A percentile compares a stretch with the other conserved stretches of the same genome.
These are phyloP conservation scores for Thinopyrum elongatum DNA, from an alignment of 176 grass and related monocot species.

Conservation along the genomic window DNA sequence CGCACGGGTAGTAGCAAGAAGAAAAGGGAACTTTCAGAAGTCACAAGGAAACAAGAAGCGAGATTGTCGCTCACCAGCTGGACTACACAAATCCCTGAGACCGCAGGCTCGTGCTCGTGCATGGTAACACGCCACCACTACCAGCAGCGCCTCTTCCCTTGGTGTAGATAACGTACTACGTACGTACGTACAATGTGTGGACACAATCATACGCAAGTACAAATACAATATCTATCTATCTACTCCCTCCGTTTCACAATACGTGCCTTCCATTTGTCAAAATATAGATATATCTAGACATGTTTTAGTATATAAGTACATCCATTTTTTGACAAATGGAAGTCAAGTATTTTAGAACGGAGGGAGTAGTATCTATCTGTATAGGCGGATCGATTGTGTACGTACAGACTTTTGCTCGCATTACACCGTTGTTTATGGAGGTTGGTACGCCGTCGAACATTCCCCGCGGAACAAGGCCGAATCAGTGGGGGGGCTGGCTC, in stretches of 20 bases:
- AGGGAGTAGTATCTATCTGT: not conserved
- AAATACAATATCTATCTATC: not conserved
- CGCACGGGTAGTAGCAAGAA: not conserved
- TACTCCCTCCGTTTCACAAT: no score
- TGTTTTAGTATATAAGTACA: no score
- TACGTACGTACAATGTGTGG: not conserved
- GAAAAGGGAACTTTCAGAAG: not conserved
- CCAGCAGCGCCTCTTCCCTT: not conserved
- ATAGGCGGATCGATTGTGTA: not conserved
- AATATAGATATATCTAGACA: no score
- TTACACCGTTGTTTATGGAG: not conserved
- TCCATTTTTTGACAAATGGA: no score
- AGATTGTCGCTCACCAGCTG: not conserved
- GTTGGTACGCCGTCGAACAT: constrained; percentile 36
- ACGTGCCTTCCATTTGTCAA: no score
- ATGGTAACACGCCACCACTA: not conserved
- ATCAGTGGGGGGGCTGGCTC: not conserved
- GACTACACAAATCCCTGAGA: not conserved
- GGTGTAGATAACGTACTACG: not conserved
- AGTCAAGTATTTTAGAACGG: no score
- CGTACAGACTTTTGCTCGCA: not conserved
- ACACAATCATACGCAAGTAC: constrained; percentile 2
- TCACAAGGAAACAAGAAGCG: not conserved
- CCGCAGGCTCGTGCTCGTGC: not conserved
- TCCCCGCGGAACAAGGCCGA: constrained; percentile 17